Evolutionary conservation across 2,329 filamentous ascomycete genomes (phyloP).

Genomic region (Fusarium mangiferae): DNA sequence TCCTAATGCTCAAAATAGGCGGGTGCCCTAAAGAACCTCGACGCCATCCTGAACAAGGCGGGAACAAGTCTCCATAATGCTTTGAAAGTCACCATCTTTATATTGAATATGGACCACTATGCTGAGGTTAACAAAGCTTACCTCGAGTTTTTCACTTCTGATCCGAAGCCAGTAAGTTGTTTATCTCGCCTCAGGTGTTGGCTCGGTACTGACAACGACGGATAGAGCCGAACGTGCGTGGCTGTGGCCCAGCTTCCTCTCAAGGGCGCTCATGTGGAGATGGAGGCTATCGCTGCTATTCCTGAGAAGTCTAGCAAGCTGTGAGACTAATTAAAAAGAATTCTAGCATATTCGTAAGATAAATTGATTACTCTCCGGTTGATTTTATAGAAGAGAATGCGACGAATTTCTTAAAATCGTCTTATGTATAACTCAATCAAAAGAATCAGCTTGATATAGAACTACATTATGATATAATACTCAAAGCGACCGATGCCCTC

Average conservation of each 20-base stretch:
- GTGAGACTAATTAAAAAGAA: neutral
- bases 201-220: neutral
- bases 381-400: neutral
- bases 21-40: neutral
- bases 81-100: neutral
- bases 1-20: neutral
- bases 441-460: neutral
- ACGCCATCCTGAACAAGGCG: neutral
- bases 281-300: slow-evolving; percentile 1
- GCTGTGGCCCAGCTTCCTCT: neutral
- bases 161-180: neutral
- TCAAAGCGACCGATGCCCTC: rapidly evolving
- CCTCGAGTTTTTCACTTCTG: neutral
- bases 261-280: neutral
- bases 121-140: neutral
- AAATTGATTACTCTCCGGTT: neutral
- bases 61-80: slow-evolving; percentile 2
- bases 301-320: neutral
- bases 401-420: neutral
- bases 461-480: rapidly evolving
- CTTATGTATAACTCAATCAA: too few relatives aligned
- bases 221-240: neutral
- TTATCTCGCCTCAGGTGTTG: neutral
- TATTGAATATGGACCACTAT: neutral
- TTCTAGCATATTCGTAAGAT: neutral